Conservation (phyloP, 176 grass and related monocot species). For the Puccinellia tenuiflora region DNA sequence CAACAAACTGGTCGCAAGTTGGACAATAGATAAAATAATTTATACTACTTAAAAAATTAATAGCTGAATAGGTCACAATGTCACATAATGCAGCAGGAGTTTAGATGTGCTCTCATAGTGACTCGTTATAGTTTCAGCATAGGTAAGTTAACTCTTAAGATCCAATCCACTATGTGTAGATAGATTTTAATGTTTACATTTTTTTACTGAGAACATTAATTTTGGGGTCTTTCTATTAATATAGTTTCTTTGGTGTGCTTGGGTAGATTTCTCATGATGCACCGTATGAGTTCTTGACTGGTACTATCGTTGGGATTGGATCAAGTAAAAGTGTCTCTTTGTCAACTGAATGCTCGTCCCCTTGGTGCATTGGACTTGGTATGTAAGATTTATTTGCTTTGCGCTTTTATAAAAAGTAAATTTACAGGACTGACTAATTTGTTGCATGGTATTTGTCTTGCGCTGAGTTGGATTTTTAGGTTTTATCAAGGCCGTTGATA, state of each 20-base stretch:
- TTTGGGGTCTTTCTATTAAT: neutral
- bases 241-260: neutral
- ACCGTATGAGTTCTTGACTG: conserved; percentile 26
- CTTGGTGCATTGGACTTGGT: conserved; percentile 68
- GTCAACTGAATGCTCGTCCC: conserved; percentile 31
- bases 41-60: neutral
- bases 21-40: neutral
- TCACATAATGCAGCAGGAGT: neutral
- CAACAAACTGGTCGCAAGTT: neutral
- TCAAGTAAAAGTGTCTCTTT: conserved; percentile 30
- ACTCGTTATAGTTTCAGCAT: neutral
- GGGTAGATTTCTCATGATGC: conserved; percentile 28
- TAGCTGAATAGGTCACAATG: neutral
- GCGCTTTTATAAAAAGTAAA: neutral
- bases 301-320: conserved; percentile 54
- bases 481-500: conserved; percentile 38
- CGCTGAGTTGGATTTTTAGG: conserved; percentile 13
- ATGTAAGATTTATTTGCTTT: neutral
- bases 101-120: neutral
- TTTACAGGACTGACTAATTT: neutral
- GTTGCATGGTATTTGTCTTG: conserved; percentile 8
- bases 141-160: neutral
- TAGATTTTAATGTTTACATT: neutral
- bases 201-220: neutral
- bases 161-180: neutral